Percentiles rank a stretch among this genome's conserved stretches.
Evolutionary conservation across 1,284 basidiomycete species (phyloP).

Genomic region (Amylostereum areolatum): DNA sequence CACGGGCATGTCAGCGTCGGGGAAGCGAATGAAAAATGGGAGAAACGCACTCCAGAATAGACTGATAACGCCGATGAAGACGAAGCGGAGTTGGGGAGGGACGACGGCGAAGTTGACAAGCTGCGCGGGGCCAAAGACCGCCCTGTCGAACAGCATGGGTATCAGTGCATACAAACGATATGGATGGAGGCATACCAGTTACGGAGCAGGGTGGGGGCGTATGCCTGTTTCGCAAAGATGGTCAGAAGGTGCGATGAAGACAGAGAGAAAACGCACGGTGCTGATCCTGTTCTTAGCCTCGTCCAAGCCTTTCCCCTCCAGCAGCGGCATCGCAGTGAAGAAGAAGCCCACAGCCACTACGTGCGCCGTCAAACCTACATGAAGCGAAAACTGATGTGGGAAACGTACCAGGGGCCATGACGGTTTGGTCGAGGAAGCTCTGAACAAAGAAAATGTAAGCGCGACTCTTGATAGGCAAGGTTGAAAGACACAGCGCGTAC

Average conservation of each 20-base stretch:
- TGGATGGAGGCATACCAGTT: constrained; percentile 49
- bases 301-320: constrained; percentile 60
- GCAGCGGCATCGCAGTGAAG: constrained; percentile 66
- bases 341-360: constrained; percentile 65
- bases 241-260: not conserved
- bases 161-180: not conserved
- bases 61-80: constrained; percentile 72
- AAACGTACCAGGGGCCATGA: constrained; percentile 58
- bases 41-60: constrained; percentile 79
- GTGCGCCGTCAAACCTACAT: too few species aligned
- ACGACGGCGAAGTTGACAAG: constrained; percentile 78
- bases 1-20: constrained; percentile 13
- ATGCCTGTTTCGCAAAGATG: constrained; percentile 36
- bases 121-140: constrained; percentile 77
- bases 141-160: constrained; percentile 31
- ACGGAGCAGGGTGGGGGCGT: constrained; percentile 62
- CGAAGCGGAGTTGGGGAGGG: constrained; percentile 75
- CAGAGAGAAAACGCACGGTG: constrained; percentile 33
- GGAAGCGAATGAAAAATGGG: constrained; percentile 10
- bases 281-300: constrained; percentile 52
- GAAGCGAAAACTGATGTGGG: too few species aligned
- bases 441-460: constrained; percentile 21
- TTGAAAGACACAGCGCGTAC: constrained; percentile 30
- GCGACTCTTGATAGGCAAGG: not conserved
- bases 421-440: constrained; percentile 70